Conservation (phyloP, 257 asterid species). For the Solanum gandarillasii region DNA sequence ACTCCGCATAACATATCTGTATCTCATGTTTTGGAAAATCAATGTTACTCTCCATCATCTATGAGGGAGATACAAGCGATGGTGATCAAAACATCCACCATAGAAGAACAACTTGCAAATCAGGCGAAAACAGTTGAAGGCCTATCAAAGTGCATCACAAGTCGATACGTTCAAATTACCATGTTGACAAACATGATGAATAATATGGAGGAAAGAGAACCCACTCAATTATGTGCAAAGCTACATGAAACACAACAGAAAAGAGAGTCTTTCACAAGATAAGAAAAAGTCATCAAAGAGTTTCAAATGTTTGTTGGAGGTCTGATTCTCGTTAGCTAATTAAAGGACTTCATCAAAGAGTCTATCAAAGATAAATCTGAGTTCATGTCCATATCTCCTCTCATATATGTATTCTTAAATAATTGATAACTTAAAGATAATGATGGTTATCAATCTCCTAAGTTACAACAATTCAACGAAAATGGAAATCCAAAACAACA, state of each 20-base stretch:
- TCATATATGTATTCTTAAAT: not conserved
- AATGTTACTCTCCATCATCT: too few species aligned
- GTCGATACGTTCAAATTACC: too few species aligned
- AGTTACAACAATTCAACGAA: too few species aligned
- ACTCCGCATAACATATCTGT: not conserved
- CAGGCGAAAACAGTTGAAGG: not conserved
- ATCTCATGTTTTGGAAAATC: not conserved
- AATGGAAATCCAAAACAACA: too few species aligned
- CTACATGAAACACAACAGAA: not conserved
- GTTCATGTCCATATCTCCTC: not conserved
- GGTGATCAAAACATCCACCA: not conserved
- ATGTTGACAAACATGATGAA: not conserved
- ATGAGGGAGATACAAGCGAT: not conserved
- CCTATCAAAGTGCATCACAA: not conserved
- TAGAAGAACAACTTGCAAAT: not conserved
- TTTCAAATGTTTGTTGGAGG: not conserved
- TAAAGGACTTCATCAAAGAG: not conserved
- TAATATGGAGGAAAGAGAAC: not conserved
- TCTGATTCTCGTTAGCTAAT: not conserved
- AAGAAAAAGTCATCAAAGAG: not conserved
- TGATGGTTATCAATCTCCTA: too few species aligned
- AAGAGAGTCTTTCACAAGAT: not conserved
- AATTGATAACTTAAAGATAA: too few species aligned
- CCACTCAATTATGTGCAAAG: not conserved
- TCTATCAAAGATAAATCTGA: too few species aligned